Percentiles rank a stretch among this genome's conserved stretches.
These are phyloP conservation scores for Brassica hybrid DNA, from an alignment of 441 rosid genomes.

Conservation along the genomic window DNA sequence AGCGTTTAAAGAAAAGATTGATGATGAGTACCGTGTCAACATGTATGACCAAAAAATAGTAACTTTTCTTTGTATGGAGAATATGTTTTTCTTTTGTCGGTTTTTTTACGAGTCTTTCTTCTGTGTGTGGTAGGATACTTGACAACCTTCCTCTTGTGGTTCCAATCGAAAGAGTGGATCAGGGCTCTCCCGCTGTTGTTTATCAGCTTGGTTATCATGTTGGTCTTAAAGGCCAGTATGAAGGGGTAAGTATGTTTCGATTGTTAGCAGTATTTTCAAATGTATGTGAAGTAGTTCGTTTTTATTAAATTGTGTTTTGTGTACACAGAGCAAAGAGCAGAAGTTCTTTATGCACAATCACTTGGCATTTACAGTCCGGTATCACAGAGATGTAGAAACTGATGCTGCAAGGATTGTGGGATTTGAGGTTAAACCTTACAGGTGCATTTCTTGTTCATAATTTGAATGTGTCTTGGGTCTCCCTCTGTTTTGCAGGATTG, in stretches of 20 bases:
- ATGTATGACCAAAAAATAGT: constrained; percentile 50
- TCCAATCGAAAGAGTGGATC: constrained; percentile 63
- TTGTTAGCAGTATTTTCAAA: too few species aligned
- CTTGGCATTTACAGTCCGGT: constrained; percentile 71
- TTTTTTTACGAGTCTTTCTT: constrained; percentile 19
- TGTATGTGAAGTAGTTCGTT: too few species aligned
- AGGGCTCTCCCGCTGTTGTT: constrained; percentile 56
- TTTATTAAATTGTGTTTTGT: too few species aligned
- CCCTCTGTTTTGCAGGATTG: not conserved
- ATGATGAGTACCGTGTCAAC: constrained; percentile 68
- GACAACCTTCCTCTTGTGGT: constrained; percentile 81
- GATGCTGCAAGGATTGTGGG: constrained; percentile 74
- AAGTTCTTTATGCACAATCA: too few species aligned
- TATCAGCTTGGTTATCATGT: constrained; percentile 79
- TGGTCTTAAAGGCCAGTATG: too few species aligned
- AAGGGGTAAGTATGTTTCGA: constrained; percentile 62
- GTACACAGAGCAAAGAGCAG: too few species aligned
- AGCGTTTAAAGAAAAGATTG: too few species aligned
- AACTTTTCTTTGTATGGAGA: constrained; percentile 19
- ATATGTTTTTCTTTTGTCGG: not conserved
- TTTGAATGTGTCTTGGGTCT: constrained; percentile 3
- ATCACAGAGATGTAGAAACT: constrained; percentile 60
- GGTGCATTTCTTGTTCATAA: constrained; percentile 46
- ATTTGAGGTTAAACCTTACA: constrained; percentile 77
- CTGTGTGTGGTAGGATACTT: constrained; percentile 59